Evolutionary conservation across 768 basidiomycete species (phyloP), one percentile per base, ranked within the genome.

Genomic region (Boletus coccyginus): DNA sequence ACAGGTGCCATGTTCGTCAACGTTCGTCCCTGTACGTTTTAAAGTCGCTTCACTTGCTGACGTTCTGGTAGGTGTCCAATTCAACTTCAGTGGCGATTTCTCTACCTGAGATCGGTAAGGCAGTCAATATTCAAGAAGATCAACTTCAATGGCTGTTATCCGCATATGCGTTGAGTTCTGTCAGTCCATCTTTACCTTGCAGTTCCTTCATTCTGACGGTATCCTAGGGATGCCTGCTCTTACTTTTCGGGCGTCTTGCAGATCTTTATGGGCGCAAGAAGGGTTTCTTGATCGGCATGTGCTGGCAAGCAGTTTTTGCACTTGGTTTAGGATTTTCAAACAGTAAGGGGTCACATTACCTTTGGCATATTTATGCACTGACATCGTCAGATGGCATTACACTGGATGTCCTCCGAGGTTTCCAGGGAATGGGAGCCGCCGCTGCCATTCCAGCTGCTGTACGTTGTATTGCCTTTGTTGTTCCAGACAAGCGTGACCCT

Each of bases 361-460:
- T 32, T 31, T n/a, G 32, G 1, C 17, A 9, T 14, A 19, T 12
- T 48, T 5, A 47, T 32, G 11, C 39, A 36, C 21, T 3, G 47
- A 50, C n/a, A n/a, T 31, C 46, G 3, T 27, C 11, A 87, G 86
- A 82, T 62, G 76, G 79, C 9, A 69, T 86, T 8, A 79, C 81
- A 0, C 73, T 97, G 36, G 81, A 86, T 58, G 70, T 94, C 16
- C 75, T 94, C 16, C 79, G 94, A 55, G 94, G 81, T 0, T 68
- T 92, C 17, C 88, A 93, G 60, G 94, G 94, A 3, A 73, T 88
- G n/a, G 94, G 91, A 1, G 80, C 80, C 0, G 89, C 92, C 0
- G 91, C 90, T 0, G 79, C 80, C 6, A 82, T 92, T 16, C 91
- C 91, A 6, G 82, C 90, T 16, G 78, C 85, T 12, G 88, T 90